Evolutionary conservation across 176 grass and related monocot species (phyloP).

Genomic region (Neostapfia colusana): DNA sequence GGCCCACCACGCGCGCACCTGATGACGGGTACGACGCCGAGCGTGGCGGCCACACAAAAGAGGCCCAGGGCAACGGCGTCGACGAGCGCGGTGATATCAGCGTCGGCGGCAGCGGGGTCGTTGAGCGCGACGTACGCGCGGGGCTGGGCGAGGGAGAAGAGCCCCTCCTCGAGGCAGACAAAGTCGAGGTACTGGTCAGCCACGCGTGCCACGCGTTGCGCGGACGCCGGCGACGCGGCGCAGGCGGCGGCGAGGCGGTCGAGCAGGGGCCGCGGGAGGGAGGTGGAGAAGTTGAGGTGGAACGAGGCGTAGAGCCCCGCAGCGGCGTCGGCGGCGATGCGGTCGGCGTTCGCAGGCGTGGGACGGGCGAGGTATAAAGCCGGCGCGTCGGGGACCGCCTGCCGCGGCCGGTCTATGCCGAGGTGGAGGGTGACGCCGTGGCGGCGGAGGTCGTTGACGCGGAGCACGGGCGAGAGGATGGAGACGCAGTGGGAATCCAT

Average conservation of each 20-base stretch:
- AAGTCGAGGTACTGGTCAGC: conserved; percentile 21
- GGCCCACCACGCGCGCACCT: neutral
- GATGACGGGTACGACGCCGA: conserved; percentile 11
- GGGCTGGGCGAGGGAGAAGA: conserved; percentile 25
- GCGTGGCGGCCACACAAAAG: conserved; percentile 19
- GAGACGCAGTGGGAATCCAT: conserved; percentile 74
- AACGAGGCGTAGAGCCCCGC: conserved; percentile 82
- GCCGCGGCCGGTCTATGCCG: conserved; percentile 67
- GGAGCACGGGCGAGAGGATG: conserved; percentile 79
- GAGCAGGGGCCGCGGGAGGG: conserved; percentile 56
- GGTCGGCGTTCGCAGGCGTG: conserved; percentile 70
- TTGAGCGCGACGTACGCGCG: conserved; percentile 19
- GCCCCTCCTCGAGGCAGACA: conserved; percentile 18
- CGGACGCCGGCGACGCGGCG: conserved; percentile 32
- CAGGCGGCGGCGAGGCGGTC: conserved; percentile 8
- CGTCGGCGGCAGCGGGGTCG: conserved; percentile 27
- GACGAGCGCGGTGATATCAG: conserved; percentile 60
- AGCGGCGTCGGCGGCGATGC: conserved; percentile 68
- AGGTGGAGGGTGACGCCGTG: conserved; percentile 88
- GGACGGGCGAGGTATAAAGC: conserved; percentile 82
- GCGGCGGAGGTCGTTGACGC: conserved; percentile 66
- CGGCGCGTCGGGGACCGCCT: conserved; percentile 73
- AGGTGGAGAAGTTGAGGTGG: conserved; percentile 92
- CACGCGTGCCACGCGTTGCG: conserved; percentile 19
- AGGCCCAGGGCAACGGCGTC: conserved; percentile 11